Evolutionary conservation across 768 basidiomycete species (phyloP).

Genomic region (Pleurotus djamor): DNA sequence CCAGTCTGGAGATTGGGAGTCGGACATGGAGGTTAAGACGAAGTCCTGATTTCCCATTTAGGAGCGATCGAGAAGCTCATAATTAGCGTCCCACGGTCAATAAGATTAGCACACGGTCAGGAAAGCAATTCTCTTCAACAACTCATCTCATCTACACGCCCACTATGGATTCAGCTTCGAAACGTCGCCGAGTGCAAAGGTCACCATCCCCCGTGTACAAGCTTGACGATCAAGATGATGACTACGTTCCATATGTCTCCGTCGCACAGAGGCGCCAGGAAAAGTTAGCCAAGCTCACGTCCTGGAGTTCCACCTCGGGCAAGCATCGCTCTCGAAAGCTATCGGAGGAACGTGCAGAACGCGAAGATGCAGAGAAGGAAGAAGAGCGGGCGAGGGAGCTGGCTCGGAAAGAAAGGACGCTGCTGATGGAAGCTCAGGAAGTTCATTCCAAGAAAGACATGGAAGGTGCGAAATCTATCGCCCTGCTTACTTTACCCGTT

Average conservation of each 20-base stretch:
- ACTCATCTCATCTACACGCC: no score
- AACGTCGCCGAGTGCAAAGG: constrained; percentile 51
- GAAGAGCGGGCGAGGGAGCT: constrained; percentile 76
- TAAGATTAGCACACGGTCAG: background rate
- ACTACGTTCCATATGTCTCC: constrained; percentile 85
- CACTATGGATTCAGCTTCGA: constrained; percentile 35
- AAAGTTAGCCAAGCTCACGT: constrained; percentile 73
- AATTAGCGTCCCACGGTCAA: background rate
- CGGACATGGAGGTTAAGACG: constrained; percentile 11
- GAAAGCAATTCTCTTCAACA: background rate
- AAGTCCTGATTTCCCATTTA: background rate
- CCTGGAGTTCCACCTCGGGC: constrained; percentile 53
- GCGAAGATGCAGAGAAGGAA: constrained; percentile 74
- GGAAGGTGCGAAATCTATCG: constrained; percentile 55
- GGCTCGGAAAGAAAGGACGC: constrained; percentile 79
- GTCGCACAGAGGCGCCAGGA: constrained; percentile 82
- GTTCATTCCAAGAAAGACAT: constrained; percentile 81
- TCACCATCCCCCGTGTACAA: constrained; percentile 61
- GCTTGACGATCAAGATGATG: constrained; percentile 60
- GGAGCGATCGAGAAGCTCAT: background rate
- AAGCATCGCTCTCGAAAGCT: constrained; percentile 45
- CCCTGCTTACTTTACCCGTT: background rate
- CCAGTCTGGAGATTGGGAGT: constrained; percentile 22
- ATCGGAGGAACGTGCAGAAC: constrained; percentile 66
- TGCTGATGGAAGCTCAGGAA: constrained; percentile 93